Conservation (phyloP, 1,284 basidiomycete genomes). For the Trametes polyzona region DNA sequence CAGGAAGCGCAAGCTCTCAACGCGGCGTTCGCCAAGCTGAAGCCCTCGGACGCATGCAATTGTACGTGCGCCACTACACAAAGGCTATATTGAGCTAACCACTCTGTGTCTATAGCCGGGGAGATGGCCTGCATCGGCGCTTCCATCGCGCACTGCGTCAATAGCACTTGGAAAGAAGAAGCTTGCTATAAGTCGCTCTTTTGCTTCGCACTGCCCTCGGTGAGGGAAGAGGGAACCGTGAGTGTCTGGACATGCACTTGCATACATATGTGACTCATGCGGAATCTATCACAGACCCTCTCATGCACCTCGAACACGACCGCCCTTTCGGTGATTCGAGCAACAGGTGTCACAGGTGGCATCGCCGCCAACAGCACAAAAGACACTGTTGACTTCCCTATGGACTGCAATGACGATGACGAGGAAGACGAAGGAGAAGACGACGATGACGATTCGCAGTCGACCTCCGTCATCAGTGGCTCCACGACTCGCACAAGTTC, state of each 20-base stretch:
- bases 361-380: slow-evolving; percentile 37
- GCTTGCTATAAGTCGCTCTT: slow-evolving; percentile 40
- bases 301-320: slow-evolving; percentile 50
- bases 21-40: slow-evolving; percentile 44
- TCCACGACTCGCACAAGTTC: not conserved
- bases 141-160: slow-evolving; percentile 44
- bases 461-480: not conserved
- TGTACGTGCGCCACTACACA: slow-evolving; percentile 39
- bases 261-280: not conserved
- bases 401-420: slow-evolving; percentile 15
- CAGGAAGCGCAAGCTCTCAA: slow-evolving; percentile 55
- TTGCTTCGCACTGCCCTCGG: slow-evolving; percentile 54
- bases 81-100: too few relatives aligned
- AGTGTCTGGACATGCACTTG: slow-evolving; percentile 24
- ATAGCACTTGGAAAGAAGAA: slow-evolving; percentile 44
- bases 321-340: slow-evolving; percentile 46
- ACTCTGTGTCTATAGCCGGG: slow-evolving; percentile 40
- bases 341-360: slow-evolving; percentile 48
- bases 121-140: slow-evolving; percentile 48
- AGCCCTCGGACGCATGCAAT: slow-evolving; percentile 44
- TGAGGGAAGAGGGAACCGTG: slow-evolving; percentile 48
- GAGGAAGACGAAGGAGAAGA: slow-evolving; percentile 1
- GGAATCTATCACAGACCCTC: slow-evolving; percentile 38
- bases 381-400: slow-evolving; percentile 29
- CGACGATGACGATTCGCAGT: not conserved